A percentile compares a stretch with the other conserved stretches of the same genome.
phyloP scores from a whole-genome alignment of 345 rosid species.

The Garcia nutans region DNA sequence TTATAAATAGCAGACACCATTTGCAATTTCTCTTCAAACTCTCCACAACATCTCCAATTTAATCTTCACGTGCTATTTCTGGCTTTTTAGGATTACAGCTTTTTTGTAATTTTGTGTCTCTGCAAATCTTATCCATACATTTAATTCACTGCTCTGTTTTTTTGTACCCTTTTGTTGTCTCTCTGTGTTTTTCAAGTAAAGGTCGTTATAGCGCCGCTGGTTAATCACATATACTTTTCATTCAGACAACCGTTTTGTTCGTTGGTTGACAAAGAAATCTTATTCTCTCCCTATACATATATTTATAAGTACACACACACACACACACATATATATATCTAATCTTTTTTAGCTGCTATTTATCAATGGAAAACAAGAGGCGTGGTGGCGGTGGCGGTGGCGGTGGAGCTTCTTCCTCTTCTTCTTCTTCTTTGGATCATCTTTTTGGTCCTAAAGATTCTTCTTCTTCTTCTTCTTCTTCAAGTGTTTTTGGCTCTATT shows the following conservation, averaged over 20 bases:
- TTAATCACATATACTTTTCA: constrained; percentile 6
- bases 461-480: constrained; percentile 34
- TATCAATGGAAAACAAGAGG: constrained; percentile 36
- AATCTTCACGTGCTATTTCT: constrained; percentile 43
- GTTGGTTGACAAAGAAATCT: constrained; percentile 39
- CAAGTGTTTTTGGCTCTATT: constrained; percentile 46
- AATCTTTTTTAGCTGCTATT: no score
- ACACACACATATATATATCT: no score
- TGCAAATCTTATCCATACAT: constrained; percentile 38
- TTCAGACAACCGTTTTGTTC: constrained; percentile 39
- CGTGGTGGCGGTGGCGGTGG: constrained; percentile 21
- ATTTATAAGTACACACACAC: no score
- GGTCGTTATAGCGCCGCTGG: constrained; percentile 22
- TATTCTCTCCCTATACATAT: not conserved
- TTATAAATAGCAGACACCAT: constrained; percentile 38
- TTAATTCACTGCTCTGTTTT: not conserved
- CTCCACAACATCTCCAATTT: not conserved
- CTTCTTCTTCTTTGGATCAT: constrained; percentile 48
- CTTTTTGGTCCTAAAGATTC: constrained; percentile 58
- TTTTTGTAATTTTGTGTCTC: not conserved
- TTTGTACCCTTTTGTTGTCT: constrained; percentile 9
- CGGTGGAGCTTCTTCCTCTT: constrained; percentile 44
- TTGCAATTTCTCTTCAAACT: constrained; percentile 8
- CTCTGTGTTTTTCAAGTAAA: not conserved
- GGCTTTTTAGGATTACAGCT: not conserved